Evolutionary conservation across 1,139 yeast genomes (phyloP).

Genomic region (Meyerozyma carpophila): DNA sequence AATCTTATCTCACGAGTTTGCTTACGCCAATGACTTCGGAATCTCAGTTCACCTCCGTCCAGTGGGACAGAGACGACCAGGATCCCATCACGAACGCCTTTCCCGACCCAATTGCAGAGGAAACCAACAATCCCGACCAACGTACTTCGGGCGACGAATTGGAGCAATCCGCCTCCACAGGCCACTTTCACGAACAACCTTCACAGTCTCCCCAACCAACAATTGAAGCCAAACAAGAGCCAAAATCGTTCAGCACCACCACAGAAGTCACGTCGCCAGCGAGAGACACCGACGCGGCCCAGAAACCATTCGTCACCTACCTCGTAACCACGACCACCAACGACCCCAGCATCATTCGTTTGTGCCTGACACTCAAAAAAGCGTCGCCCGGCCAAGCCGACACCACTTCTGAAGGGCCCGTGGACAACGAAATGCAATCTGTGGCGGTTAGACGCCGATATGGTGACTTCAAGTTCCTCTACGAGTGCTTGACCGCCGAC

Average conservation of each 20-base stretch:
- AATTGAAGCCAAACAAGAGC: background rate
- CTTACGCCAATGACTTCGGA: slow-evolving; percentile 16
- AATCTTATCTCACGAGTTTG: background rate
- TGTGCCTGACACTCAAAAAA: slow-evolving; percentile 10
- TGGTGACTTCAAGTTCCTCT: slow-evolving; percentile 76
- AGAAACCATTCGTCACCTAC: slow-evolving; percentile 78
- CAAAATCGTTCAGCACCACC: slow-evolving; percentile 20
- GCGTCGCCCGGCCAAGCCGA: background rate
- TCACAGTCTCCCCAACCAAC: background rate
- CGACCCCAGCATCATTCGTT: slow-evolving; percentile 37
- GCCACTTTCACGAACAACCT: background rate
- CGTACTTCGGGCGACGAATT: background rate
- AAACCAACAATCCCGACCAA: slow-evolving; percentile 2
- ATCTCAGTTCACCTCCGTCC: slow-evolving; percentile 54
- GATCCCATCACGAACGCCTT: background rate
- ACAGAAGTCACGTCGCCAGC: slow-evolving; percentile 64
- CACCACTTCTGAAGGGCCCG: slow-evolving; percentile 7
- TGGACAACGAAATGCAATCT: slow-evolving; percentile 9
- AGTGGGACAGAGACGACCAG: slow-evolving; percentile 48
- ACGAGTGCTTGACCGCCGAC: slow-evolving; percentile 68
- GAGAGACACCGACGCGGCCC: slow-evolving; percentile 70
- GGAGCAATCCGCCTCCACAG: background rate
- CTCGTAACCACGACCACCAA: slow-evolving; percentile 61
- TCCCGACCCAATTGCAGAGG: slow-evolving; percentile 10
- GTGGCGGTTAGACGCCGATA: slow-evolving; percentile 70